Evolutionary conservation across 2,329 filamentous ascomycete species (phyloP), one percentile per base, ranked within the genome.

Genomic region (Stachybotrys chlorohalonatus): DNA sequence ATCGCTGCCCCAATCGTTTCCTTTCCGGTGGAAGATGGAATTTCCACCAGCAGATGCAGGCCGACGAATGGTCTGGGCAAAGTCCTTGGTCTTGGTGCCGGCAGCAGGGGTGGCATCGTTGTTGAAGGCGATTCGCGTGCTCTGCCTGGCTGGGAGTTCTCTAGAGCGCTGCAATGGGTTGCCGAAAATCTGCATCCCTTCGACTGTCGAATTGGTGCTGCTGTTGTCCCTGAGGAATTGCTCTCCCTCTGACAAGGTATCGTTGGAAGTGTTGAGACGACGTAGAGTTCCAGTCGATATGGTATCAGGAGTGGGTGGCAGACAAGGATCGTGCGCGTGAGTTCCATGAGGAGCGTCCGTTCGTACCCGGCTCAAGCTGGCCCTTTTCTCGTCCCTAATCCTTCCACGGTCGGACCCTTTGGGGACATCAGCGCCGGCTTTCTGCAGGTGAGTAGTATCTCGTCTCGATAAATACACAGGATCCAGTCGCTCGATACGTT

Each of bases 231-330:
- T 42, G 2, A 42, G 13, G 6, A 42, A 42, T 5, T 9, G 36
- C 13, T 42, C 36, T n/a, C 45, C 46, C 1, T 65, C 70, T 0
- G 68, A 64, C 1, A 79, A 63, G 0, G 74, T 75, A 48, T 83
- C 80, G 53, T 75, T 73, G 0, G 79, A 82, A 51, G 72, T 74
- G 57, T 80, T 73, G 56, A 74, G 77, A 13, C 73, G 72, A 6
- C 74, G 71, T 39, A 84, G 69, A 0, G 79, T 81, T 1, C 78
- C 77, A 2, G 78, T 81, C 1, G 81, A 81, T 17, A 83, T 79
- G 0, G 81, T 84, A 59, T 84, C 81, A 0, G 81, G 81, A 0
- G 81, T 84, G 0, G 81, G 81, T 9, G 81, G 81, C 1, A 83
- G 67, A 16, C 66, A 67, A 16, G 76, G 73, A 6, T 75, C 71